Base-by-base conservation (phyloP, 2,329 filamentous ascomycete species). In the Trichoderma atroviride region DNA sequence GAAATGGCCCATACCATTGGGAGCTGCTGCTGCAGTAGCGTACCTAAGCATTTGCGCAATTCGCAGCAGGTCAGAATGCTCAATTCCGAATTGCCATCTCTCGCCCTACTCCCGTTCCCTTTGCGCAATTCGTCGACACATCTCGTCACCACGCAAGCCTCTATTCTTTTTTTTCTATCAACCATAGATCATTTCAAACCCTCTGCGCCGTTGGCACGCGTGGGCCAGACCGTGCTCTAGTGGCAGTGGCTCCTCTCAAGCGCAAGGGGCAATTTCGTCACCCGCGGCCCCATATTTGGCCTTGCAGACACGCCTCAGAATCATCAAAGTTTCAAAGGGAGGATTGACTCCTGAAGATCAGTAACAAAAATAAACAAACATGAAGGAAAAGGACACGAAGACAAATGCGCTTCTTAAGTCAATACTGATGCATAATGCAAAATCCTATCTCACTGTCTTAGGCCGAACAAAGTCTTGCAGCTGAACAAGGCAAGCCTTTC, bases 271-370 rank as follows among this genome's bases (percentile, higher is more conserved):
- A 65, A 65, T 57, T 65, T 65, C 52, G 62, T 57, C 52, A 47
- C 61, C 59, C 52, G 24, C 14, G 35, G 61, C 61, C n/a, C 50
- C 50, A 52, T 43, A 31, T 53, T 31, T 16, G 31, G 19, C 37
- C 60, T 40, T 47, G 16, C 47, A 50, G n/a, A 24, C 47, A 50
- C 55, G 55, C 55, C 29, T 19, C 29, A 57, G 55, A 57, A 64
- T 22, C 40, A 43, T n/a, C 16, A n/a, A 40, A 37, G 50, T 55
- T 55, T 64, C 61, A 31, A 55, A 53, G 33, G 22, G 61, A 55
- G 59, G 59, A n/a, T n/a, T 47, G 31, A 33, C 62, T 65, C 62
- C 62, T 65, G 52, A 65, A 40, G 62, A 65, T 65, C 62, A 65
- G 35, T 56, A 33, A 33, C 19, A 37, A 33, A 31, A 19, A 37